Conservation (phyloP, 805 yeast genomes). For the Suhomyces kilbournensis region DNA sequence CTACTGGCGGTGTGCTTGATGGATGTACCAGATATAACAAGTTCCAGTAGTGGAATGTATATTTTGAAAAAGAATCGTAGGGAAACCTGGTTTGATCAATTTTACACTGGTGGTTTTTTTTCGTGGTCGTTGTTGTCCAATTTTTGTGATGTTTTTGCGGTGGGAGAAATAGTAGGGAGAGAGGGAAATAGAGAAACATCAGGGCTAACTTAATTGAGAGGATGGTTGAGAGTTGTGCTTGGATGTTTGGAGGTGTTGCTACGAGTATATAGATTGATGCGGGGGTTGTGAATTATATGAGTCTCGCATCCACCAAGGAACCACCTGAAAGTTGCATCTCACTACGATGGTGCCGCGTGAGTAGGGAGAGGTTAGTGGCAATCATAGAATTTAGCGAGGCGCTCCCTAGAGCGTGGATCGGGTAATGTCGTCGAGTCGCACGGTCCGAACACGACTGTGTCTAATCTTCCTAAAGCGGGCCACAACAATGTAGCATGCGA, state of each 20-base stretch:
- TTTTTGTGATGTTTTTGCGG: conserved; percentile 1
- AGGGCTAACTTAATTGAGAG: too few relatives aligned
- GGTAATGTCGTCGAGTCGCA: background rate
- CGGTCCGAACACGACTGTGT: background rate
- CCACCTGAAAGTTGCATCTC: background rate
- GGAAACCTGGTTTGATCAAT: background rate
- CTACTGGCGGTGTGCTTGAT: background rate
- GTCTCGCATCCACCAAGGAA: background rate
- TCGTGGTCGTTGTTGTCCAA: conserved; percentile 5
- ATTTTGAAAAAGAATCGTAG: background rate
- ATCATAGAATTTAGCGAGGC: background rate
- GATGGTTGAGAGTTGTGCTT: too few relatives aligned
- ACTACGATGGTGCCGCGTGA: background rate
- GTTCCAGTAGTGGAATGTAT: background rate
- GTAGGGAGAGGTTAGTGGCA: background rate
- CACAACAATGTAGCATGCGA: background rate
- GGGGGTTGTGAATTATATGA: too few relatives aligned
- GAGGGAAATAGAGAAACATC: background rate
- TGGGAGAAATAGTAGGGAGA: background rate
- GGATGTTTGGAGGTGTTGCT: background rate
- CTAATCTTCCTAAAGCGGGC: background rate
- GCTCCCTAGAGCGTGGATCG: background rate
- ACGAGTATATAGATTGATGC: background rate
- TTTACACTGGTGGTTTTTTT: background rate
- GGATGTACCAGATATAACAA: background rate